A percentile compares a stretch with the other conserved stretches of the same genome.
Conservation (phyloP, 495 filamentous ascomycete genomes). For the Trichoderma parareesei region DNA sequence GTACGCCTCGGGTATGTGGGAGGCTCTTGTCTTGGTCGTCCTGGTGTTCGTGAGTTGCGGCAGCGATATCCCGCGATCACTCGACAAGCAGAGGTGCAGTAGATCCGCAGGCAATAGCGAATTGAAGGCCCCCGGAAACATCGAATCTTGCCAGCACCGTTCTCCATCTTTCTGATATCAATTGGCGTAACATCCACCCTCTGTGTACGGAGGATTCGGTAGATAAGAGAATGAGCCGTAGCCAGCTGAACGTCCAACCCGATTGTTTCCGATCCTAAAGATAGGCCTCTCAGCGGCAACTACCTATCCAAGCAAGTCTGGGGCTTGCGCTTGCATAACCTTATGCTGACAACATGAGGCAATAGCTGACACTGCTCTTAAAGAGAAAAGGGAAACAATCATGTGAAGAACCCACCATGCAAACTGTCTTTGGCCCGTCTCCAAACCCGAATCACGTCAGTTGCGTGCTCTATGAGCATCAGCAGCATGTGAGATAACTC, state of each 20-base stretch:
- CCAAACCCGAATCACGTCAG: background rate
- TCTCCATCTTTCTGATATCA: too few relatives aligned
- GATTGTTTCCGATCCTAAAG: background rate
- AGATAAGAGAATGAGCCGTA: background rate
- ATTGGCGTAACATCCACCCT: too few relatives aligned
- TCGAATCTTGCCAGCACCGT: too few relatives aligned
- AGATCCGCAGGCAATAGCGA: too few relatives aligned
- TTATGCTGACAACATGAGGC: background rate
- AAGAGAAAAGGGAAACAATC: background rate
- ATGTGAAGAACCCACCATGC: background rate
- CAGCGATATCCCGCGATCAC: too few relatives aligned
- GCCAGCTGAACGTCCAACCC: background rate
- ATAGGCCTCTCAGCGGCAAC: background rate
- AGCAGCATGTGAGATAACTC: slow-evolving; percentile 2
- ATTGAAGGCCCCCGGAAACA: too few relatives aligned
- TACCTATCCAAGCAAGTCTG: background rate
- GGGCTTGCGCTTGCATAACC: background rate
- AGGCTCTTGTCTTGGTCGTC: background rate
- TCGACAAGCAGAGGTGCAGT: too few relatives aligned
- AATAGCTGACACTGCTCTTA: background rate
- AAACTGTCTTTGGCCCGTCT: background rate
- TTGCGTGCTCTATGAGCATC: background rate
- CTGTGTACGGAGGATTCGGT: background rate
- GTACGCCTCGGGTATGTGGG: too few relatives aligned
- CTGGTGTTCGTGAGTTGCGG: background rate